phyloP scores from a whole-genome alignment of 2,329 filamentous ascomycete species.

The Cercospora sp. region DNA sequence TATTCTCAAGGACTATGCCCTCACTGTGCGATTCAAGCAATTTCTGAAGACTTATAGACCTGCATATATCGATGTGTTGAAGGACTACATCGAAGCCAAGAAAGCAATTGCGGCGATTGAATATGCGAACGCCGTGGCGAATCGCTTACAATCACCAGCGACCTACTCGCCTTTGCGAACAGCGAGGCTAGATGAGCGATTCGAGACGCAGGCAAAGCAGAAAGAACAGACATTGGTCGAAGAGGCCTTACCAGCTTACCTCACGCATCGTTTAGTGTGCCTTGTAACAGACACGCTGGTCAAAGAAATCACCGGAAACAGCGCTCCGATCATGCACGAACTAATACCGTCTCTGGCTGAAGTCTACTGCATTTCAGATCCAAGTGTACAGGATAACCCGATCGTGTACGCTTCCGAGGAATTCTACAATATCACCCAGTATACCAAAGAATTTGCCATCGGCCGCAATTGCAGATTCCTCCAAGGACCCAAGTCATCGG shows the following conservation, averaged over 20 bases:
- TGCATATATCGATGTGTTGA: slow-evolving; percentile 38
- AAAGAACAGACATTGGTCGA: slow-evolving; percentile 42
- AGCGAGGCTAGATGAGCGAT: slow-evolving; percentile 41
- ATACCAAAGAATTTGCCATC: slow-evolving; percentile 46
- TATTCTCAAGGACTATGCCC: slow-evolving; percentile 43
- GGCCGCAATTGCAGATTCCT: slow-evolving; percentile 50
- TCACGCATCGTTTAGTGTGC: slow-evolving; percentile 44
- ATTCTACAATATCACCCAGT: slow-evolving; percentile 48
- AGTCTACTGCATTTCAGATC: slow-evolving; percentile 49
- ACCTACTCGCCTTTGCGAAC: slow-evolving; percentile 35
- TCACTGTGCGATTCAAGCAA: slow-evolving; percentile 40
- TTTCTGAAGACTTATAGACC: slow-evolving; percentile 46
- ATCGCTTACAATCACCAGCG: slow-evolving; percentile 33
- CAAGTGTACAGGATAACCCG: slow-evolving; percentile 46
- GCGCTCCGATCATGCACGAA: slow-evolving; percentile 43
- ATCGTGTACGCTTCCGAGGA: slow-evolving; percentile 50
- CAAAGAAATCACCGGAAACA: slow-evolving; percentile 47
- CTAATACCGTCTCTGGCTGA: slow-evolving; percentile 47
- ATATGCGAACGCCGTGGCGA: slow-evolving; percentile 48
- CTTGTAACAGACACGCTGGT: slow-evolving; percentile 46
- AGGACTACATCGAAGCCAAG: slow-evolving; percentile 43
- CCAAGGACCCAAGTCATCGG: slow-evolving; percentile 44
- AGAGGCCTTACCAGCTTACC: slow-evolving; percentile 45
- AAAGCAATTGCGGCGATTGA: slow-evolving; percentile 47
- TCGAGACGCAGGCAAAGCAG: slow-evolving; percentile 38